Conservation (phyloP, 208 protist species). For the Leishmania turanica region DNA sequence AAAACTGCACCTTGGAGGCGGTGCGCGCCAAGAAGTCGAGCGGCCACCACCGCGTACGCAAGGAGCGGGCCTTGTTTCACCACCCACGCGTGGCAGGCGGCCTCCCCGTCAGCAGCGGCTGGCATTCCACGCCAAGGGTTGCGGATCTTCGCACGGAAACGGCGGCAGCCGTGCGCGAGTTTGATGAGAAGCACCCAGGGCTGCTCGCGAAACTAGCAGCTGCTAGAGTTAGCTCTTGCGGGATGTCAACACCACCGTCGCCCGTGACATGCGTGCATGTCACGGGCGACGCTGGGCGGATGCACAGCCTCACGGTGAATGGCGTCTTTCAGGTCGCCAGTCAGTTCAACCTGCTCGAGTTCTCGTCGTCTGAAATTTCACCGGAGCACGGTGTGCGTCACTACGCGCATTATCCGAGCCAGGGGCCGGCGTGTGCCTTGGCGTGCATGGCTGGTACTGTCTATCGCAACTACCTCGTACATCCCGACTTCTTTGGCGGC, state of each 20-base stretch:
- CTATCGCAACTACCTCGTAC: conserved; percentile 78
- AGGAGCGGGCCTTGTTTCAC: conserved; percentile 30
- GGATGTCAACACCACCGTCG: neutral
- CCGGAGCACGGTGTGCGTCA: conserved; percentile 56
- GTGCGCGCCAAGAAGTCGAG: neutral
- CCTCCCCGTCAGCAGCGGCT: conserved; percentile 30
- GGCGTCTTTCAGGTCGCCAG: conserved; percentile 74
- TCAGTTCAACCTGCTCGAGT: conserved; percentile 86
- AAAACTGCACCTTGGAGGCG: conserved; percentile 20
- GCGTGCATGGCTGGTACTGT: conserved; percentile 56
- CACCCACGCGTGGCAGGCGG: conserved; percentile 13
- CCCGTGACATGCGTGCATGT: conserved; percentile 32
- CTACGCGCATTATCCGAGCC: conserved; percentile 66
- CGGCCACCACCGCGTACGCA: conserved; percentile 1
- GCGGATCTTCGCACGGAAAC: conserved; percentile 41
- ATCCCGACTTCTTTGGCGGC: conserved; percentile 24
- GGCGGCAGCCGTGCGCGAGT: conserved; percentile 12
- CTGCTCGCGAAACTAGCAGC: conserved; percentile 9
- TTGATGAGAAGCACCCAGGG: conserved; percentile 30
- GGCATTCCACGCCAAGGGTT: conserved; percentile 49
- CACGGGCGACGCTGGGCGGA: conserved; percentile 21
- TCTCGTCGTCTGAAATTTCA: conserved; percentile 30
- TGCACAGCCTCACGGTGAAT: conserved; percentile 29
- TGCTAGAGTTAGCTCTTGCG: neutral
- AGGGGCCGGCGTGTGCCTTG: conserved; percentile 71